Evolutionary conservation across 129 eudicot species (phyloP).

Genomic region (Escallonia rubra): DNA sequence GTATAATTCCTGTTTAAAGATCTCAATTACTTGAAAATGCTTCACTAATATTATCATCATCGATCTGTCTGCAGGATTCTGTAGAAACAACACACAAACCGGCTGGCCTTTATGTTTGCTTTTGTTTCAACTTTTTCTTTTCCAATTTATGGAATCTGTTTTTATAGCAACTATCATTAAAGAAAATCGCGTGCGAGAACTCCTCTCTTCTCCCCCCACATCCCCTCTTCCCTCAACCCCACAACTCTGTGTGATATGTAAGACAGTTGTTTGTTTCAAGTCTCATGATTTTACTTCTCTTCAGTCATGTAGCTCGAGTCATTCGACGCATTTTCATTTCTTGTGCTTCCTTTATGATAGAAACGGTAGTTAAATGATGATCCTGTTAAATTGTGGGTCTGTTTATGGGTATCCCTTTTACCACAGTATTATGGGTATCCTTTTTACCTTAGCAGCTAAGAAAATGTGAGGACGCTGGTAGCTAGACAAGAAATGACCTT

Average conservation of each 20-base stretch:
- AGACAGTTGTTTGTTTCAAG: background rate
- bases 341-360: background rate
- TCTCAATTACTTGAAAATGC: background rate
- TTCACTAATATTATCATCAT: slow-evolving; percentile 23
- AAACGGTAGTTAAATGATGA: background rate
- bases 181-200: background rate
- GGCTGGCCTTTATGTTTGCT: slow-evolving; percentile 15
- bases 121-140: slow-evolving; percentile 6
- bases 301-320: background rate
- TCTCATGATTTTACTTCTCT: slow-evolving; percentile 4
- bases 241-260: background rate
- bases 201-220: background rate
- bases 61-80: slow-evolving; percentile 27
- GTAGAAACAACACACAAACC: slow-evolving; percentile 22
- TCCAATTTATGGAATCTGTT: slow-evolving; percentile 13
- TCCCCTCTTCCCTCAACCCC: background rate
- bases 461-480: too few species aligned
- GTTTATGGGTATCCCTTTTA: slow-evolving; percentile 15
- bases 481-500: too few species aligned
- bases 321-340: background rate
- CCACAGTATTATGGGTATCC: too few species aligned
- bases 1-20: too few species aligned
- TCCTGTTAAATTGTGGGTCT: slow-evolving; percentile 22
- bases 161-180: slow-evolving; percentile 1
- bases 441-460: too few species aligned